A percentile compares a stretch with the other conserved stretches of the same genome.
Conservation (phyloP, 345 rosid species). For the Heritiera fomes region DNA sequence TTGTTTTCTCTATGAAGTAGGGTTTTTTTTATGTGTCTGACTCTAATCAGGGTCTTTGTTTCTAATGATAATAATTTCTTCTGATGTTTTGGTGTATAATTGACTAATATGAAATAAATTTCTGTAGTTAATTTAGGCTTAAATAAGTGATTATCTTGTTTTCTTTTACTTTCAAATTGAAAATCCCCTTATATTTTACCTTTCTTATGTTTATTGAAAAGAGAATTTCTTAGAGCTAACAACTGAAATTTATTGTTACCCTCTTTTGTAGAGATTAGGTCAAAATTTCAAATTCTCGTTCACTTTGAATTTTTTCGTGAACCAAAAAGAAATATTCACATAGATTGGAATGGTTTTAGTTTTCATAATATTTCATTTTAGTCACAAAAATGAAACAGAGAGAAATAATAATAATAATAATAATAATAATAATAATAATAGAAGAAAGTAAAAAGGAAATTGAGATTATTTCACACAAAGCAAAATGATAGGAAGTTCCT, state of each 20-base stretch:
- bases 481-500: too few species aligned
- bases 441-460: background rate
- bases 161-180: background rate
- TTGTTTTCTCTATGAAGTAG: background rate
- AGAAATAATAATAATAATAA: too few species aligned
- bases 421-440: too few species aligned
- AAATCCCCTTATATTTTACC: background rate
- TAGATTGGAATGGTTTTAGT: background rate
- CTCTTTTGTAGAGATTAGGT: too few species aligned
- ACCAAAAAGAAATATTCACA: background rate
- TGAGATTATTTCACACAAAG: background rate
- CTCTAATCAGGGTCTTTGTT: background rate
- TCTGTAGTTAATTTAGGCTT: background rate
- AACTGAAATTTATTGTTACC: too few species aligned
- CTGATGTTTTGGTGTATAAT: background rate
- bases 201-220: background rate
- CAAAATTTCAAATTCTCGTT: too few species aligned
- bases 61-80: background rate
- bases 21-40: background rate
- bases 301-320: too few species aligned
- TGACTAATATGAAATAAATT: background rate
- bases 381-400: background rate
- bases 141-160: background rate
- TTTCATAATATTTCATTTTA: slow-evolving; percentile 3
- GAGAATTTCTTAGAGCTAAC: background rate